Evolutionary conservation across 1,284 basidiomycete species (phyloP), one percentile per base, ranked within the genome.

Genomic region (Sporisorium iseilematis-ciliati): DNA sequence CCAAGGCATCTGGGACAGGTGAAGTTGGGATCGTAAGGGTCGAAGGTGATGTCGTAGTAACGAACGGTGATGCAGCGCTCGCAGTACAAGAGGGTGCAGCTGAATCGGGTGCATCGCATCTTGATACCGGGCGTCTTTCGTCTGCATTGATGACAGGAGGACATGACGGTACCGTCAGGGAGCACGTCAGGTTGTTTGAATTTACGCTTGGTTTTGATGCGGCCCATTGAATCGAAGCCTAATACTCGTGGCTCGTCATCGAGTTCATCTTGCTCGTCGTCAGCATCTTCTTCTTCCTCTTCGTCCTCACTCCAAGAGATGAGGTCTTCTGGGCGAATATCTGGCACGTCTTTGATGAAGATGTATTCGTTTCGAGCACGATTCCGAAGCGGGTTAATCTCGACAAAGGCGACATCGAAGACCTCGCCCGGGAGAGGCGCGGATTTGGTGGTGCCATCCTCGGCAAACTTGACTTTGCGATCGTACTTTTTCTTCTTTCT

Each of bases 71-170:
- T 51, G 51, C 77, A 79, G 25, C 61, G 50, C 35, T 51, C 50
- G 60, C 75, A 77, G 55, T 51, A 79, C 33, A 33, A 25, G 29
- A 79, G 56, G 10, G 54, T 20, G 40, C 77, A 79, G 14, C 54
- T 45, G 1, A 18, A 51, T 42, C 62, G 42, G 16, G 29, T 38
- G 31, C 77, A 79, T 43, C 62, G 66, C 77, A 79, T 77, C 66
- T 79, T 79, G 42, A 29, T 40, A 21, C 62, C 50, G 1, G 54
- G 23, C 4, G 63, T 72, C 53, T 76, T 77, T 31, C 72, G 61
- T 4, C 71, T 55, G 48, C 78, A 79, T 46, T 78, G 76, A 20
- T 79, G 78, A 52, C 78, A 79, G 1, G 59, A 67, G 11, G 75
- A 43, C 29, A 75, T 3, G 16, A 55, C 46, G 21, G 58, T 67